Evolutionary conservation across 305 asterid species (phyloP), one percentile per base, ranked within the genome.

Genomic region (Euphrasia arctica): DNA sequence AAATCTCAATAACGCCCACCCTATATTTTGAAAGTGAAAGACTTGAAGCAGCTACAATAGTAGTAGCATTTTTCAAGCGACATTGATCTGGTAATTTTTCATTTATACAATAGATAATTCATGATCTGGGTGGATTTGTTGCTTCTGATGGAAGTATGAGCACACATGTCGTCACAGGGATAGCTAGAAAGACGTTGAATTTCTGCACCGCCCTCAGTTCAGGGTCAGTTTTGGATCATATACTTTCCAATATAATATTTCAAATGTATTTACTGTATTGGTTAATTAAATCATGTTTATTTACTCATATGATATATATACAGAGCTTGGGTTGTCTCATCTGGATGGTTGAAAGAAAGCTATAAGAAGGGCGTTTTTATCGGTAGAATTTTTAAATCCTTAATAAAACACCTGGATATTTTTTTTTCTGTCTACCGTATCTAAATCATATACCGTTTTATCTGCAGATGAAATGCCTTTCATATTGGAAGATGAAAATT

Each of bases 191-290:
- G 78, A 91, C 98, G 9, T 72, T 81, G 49, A 89, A 91, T 68
- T 89, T 91, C 79, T 91, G 96, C 78, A 79, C 75, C 10, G 96
- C 95, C 70, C 92, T 90, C 79, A 85, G 96, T 79, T 88, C 98
- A 70, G 98, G 96, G 98, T 88, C 70, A 76, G 95, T 66, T 70
- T 59, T 61, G 48, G 50, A 63, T 68, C 31, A 50, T 43, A 48
- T n/a, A 39, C 60, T 22, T 60, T 56, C 29, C 15, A 69, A 61
- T 52, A 54, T 18, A 54, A 64, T 9, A 54, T 31, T 65, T 25
- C 27, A 57, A 18, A 42, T 56, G 47, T 14, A 56, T 31, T 5
- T 2, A 18, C 25, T 25, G 2, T 14, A n/a, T 43, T 18, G 29
- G 58, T 57, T 57, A n/a, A 55, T 7, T 58, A 10, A 50, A 9